These are phyloP conservation scores for Apiotrichum domesticum DNA, from an alignment of 1,284 basidiomycete species.

Conservation along the genomic window DNA sequence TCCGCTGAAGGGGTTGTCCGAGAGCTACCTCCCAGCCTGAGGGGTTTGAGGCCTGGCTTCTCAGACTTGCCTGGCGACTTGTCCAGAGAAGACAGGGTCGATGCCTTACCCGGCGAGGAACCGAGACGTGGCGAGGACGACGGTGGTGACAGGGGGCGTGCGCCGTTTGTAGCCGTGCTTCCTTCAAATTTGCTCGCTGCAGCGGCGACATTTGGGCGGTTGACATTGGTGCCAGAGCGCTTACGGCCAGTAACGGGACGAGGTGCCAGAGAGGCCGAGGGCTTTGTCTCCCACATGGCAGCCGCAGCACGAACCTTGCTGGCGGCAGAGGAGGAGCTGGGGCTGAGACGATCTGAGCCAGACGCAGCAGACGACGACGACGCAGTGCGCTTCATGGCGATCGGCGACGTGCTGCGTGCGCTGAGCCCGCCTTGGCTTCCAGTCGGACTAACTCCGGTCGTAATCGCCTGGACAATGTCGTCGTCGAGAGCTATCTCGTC, in stretches of 20 bases:
- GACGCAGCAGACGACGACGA: not conserved
- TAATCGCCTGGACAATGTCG: too few species aligned
- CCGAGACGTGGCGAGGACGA: too few species aligned
- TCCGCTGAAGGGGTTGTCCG: too few species aligned
- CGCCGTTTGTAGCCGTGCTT: not conserved
- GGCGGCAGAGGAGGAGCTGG: not conserved
- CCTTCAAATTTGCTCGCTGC: not conserved
- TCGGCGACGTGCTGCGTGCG: not conserved
- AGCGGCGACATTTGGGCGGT: not conserved
- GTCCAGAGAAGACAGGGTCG: too few species aligned
- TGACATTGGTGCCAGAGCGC: not conserved
- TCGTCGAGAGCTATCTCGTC: too few species aligned
- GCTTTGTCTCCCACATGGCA: constrained; percentile 17
- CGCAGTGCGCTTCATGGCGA: not conserved
- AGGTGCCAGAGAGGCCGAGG: not conserved
- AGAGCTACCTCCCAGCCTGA: too few species aligned
- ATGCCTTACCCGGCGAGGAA: too few species aligned
- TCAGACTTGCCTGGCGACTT: too few species aligned
- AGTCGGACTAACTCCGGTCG: too few species aligned
- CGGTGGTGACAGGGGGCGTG: too few species aligned
- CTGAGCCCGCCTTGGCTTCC: not conserved
- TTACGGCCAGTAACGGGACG: not conserved
- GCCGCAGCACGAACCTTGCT: constrained; percentile 16
- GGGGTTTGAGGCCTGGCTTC: too few species aligned
- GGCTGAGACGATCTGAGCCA: not conserved